Evolutionary conservation across 345 rosid genomes (phyloP).

Genomic region (Turritis glabra): DNA sequence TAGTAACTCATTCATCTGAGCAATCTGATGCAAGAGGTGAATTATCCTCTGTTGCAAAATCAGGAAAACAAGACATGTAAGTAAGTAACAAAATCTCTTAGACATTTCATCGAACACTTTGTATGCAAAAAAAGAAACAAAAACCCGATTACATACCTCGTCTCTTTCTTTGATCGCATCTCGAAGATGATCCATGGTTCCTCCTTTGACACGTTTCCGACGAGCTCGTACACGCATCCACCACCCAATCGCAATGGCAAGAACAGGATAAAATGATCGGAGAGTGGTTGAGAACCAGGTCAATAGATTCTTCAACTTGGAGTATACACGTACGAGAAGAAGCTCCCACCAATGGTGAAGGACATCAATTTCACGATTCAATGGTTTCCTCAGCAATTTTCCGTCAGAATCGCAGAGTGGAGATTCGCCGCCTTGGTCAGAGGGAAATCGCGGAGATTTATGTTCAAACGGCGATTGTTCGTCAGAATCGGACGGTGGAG

Average conservation of each 20-base stretch:
- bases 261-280: constrained; percentile 26
- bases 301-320: constrained; percentile 33
- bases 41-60: constrained; percentile 47
- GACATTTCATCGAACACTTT: constrained; percentile 37
- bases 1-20: constrained; percentile 56
- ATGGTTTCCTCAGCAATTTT: background rate
- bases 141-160: constrained; percentile 33
- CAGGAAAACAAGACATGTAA: background rate
- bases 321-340: constrained; percentile 32
- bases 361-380: constrained; percentile 5
- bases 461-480: background rate
- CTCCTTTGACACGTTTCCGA: constrained; percentile 28
- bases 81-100: constrained; percentile 10
- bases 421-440: background rate
- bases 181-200: constrained; percentile 31
- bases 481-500: background rate
- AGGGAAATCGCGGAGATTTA: constrained; percentile 4
- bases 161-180: constrained; percentile 47
- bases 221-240: constrained; percentile 44
- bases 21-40: constrained; percentile 56
- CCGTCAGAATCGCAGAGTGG: constrained; percentile 14
- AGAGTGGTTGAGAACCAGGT: constrained; percentile 33
- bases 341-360: constrained; percentile 38
- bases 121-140: background rate
- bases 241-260: constrained; percentile 47